Evolutionary conservation across 306 rosid species (phyloP).

Genomic region (Prunus mira): DNA sequence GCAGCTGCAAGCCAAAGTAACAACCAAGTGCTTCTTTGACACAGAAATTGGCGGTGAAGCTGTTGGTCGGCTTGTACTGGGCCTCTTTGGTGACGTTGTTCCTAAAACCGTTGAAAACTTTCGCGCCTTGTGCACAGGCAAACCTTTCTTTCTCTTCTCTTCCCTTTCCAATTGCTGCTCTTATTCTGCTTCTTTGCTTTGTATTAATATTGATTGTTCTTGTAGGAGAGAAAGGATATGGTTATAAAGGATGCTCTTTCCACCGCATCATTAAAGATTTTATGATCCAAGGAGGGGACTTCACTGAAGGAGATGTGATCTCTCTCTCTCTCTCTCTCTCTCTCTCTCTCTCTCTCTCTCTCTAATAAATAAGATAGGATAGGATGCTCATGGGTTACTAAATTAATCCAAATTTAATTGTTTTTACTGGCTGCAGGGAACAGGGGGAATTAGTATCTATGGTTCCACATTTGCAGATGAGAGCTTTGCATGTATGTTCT

Average conservation of each 20-base stretch:
- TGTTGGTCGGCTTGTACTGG: slow-evolving; percentile 59
- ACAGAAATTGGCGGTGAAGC: slow-evolving; percentile 73
- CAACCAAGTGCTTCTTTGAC: slow-evolving; percentile 76
- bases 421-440: slow-evolving; percentile 61
- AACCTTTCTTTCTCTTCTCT: not conserved
- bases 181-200: slow-evolving; percentile 12
- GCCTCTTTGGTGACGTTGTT: slow-evolving; percentile 73
- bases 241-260: slow-evolving; percentile 88
- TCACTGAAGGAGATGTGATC: slow-evolving; percentile 76
- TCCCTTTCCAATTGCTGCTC: slow-evolving; percentile 14
- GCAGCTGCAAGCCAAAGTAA: slow-evolving; percentile 69
- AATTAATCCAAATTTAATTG: not conserved
- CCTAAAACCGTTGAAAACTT: slow-evolving; percentile 85
- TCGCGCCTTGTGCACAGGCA: slow-evolving; percentile 90
- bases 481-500: slow-evolving; percentile 64
- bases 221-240: slow-evolving; percentile 93
- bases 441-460: slow-evolving; percentile 87
- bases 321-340: not conserved
- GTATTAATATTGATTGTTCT: slow-evolving; percentile 16
- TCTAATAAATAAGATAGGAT: not conserved
- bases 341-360: not conserved
- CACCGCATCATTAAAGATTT: slow-evolving; percentile 88
- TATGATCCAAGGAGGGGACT: slow-evolving; percentile 99
- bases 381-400: not conserved
- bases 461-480: slow-evolving; percentile 80